Conservation (phyloP, 768 basidiomycete genomes). For the Floccularia luteovirens region DNA sequence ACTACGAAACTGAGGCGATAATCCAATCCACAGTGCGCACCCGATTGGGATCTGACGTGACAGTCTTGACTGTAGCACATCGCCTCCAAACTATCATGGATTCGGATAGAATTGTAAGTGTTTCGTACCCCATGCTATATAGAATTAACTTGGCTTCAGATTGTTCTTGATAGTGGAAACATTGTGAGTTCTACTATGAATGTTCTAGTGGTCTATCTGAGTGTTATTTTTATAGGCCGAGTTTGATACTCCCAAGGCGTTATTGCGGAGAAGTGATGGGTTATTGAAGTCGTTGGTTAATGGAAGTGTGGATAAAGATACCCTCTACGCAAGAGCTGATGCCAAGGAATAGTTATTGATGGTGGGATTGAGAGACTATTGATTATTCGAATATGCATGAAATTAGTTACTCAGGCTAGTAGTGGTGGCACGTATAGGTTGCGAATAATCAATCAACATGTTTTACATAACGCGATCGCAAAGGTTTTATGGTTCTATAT, state of each 20-base stretch:
- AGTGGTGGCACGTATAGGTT: too few species aligned
- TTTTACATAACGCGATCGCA: too few species aligned
- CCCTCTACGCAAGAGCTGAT: slow-evolving; percentile 35
- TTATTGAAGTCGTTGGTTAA: slow-evolving; percentile 47
- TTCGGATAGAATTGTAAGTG: slow-evolving; percentile 34
- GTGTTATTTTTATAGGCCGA: slow-evolving; percentile 28
- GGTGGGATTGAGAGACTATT: too few species aligned
- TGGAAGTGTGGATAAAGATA: slow-evolving; percentile 44
- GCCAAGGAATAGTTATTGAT: too few species aligned
- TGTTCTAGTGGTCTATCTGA: background rate
- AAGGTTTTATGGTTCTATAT: too few species aligned
- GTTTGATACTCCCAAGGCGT: slow-evolving; percentile 40
- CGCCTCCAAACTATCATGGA: slow-evolving; percentile 54
- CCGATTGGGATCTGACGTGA: slow-evolving; percentile 49
- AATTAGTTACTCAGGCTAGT: too few species aligned
- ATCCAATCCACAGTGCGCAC: slow-evolving; percentile 63
- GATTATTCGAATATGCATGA: too few species aligned
- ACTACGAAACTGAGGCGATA: slow-evolving; percentile 55
- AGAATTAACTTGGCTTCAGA: slow-evolving; percentile 11
- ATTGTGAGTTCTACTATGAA: slow-evolving; percentile 14
- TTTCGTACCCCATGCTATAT: slow-evolving; percentile 8
- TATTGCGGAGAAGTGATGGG: slow-evolving; percentile 47
- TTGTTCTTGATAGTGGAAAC: slow-evolving; percentile 39
- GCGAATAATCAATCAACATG: too few species aligned
- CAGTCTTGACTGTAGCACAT: slow-evolving; percentile 58